phyloP scores from a whole-genome alignment of 1,139 yeast species.

The Nakaseomyces bracarensis region DNA sequence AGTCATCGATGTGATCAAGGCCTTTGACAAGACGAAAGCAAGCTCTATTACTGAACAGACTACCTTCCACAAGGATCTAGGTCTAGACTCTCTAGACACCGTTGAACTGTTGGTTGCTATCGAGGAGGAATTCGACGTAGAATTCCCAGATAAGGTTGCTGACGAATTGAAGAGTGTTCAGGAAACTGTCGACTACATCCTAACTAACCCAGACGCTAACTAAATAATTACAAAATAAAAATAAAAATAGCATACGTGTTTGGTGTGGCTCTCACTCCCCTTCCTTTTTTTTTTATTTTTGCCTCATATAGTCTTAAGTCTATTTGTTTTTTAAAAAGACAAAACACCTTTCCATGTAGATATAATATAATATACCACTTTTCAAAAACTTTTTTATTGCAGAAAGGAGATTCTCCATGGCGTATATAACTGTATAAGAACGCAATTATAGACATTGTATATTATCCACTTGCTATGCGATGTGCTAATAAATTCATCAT shows the following conservation, averaged over 20 bases:
- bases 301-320: no score
- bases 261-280: no score
- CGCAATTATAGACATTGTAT: no score
- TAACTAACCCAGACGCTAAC: slow-evolving; percentile 34
- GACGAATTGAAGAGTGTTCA: slow-evolving; percentile 64
- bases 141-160: slow-evolving; percentile 56
- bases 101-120: slow-evolving; percentile 66
- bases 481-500: no score
- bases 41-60: slow-evolving; percentile 28
- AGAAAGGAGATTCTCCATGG: no score
- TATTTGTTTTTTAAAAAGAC: slow-evolving; percentile 23
- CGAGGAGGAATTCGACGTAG: slow-evolving; percentile 64
- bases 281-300: no score
- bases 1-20: slow-evolving; percentile 25
- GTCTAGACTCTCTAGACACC: slow-evolving; percentile 63
- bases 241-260: no score
- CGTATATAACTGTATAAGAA: no score
- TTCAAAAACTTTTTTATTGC: no score
- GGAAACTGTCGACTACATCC: slow-evolving; percentile 55
- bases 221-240: no score
- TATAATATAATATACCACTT: slow-evolving; percentile 8
- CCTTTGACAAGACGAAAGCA: slow-evolving; percentile 27
- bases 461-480: no score
- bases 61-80: slow-evolving; percentile 41
- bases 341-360: slow-evolving; percentile 29